Conservation (phyloP, 805 yeast genomes). For the Candida anglica region DNA sequence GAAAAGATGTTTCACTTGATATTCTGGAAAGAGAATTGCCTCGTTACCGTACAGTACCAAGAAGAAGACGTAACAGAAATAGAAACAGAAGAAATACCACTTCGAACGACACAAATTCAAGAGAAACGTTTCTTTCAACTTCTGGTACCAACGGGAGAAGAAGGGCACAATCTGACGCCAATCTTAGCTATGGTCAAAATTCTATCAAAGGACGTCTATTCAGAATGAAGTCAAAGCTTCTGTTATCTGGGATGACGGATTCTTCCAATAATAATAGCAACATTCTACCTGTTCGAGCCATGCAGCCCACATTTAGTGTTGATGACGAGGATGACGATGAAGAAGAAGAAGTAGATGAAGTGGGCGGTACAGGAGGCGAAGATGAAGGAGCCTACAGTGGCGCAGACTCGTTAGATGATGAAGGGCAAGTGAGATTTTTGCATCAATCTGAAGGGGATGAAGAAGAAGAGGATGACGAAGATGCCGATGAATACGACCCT, state of each 20-base stretch:
- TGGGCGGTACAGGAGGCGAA: slow-evolving; percentile 11
- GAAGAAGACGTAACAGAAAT: slow-evolving; percentile 53
- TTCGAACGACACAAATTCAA: neutral
- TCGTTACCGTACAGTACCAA: slow-evolving; percentile 73
- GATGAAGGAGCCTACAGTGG: slow-evolving; percentile 3
- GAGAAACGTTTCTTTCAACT: neutral
- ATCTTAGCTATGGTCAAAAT: neutral
- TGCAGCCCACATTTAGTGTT: neutral
- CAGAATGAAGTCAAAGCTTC: slow-evolving; percentile 5
- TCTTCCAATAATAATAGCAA: slow-evolving; percentile 6
- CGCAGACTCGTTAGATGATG: neutral
- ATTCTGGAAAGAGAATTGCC: slow-evolving; percentile 69
- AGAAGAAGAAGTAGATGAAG: slow-evolving; percentile 15
- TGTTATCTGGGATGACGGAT: slow-evolving; percentile 12
- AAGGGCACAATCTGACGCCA: slow-evolving; percentile 1
- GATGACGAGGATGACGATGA: slow-evolving; percentile 13
- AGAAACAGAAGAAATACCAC: slow-evolving; percentile 6
- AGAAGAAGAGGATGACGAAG: slow-evolving; percentile 4
- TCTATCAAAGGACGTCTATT: slow-evolving; percentile 1
- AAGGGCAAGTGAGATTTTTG: too few species aligned
- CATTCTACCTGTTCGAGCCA: too few species aligned
- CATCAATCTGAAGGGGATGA: neutral
- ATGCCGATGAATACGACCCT: slow-evolving; percentile 3
- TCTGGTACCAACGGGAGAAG: neutral
- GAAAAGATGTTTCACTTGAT: slow-evolving; percentile 78